These are phyloP conservation scores for Pichia sp. DNA, from an alignment of 1,139 yeast species.

Conservation along the genomic window DNA sequence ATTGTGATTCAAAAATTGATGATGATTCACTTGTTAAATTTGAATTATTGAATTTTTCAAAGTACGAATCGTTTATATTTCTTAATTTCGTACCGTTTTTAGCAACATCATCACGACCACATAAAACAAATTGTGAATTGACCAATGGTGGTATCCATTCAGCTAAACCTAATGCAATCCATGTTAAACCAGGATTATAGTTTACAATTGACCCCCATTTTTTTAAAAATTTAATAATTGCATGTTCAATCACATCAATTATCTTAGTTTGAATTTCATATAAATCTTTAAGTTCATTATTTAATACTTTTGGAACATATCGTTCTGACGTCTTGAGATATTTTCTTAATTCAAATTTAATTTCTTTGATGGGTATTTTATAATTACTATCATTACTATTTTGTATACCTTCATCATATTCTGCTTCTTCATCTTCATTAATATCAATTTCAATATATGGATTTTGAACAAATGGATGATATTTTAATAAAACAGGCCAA, in stretches of 20 bases:
- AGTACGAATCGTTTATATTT: conserved; percentile 40
- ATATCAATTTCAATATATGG: conserved; percentile 39
- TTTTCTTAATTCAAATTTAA: conserved; percentile 46
- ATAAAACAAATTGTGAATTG: conserved; percentile 32
- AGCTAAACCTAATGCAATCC: conserved; percentile 84
- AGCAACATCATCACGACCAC: conserved; percentile 34
- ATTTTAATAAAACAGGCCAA: conserved; percentile 78
- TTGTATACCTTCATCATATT: conserved; percentile 16
- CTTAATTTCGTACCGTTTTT: conserved; percentile 33
- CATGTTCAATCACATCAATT: conserved; percentile 51
- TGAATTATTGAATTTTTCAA: conserved; percentile 30
- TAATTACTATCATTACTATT: conserved; percentile 17
- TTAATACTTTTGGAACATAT: conserved; percentile 23
- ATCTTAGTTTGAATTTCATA: conserved; percentile 43
- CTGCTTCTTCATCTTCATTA: conserved; percentile 17
- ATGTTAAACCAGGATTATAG: conserved; percentile 75
- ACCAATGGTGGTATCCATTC: conserved; percentile 76
- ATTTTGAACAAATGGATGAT: conserved; percentile 76
- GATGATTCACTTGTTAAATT: conserved; percentile 10
- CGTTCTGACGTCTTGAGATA: conserved; percentile 38
- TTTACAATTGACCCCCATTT: conserved; percentile 78
- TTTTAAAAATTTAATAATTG: conserved; percentile 56
- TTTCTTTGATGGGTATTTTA: conserved; percentile 31
- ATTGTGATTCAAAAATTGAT: conserved; percentile 17
- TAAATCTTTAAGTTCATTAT: conserved; percentile 24